Evolutionary conservation across 805 yeast genomes (phyloP), one percentile per base, ranked within the genome.

Genomic region (Saturnispora galanensis): DNA sequence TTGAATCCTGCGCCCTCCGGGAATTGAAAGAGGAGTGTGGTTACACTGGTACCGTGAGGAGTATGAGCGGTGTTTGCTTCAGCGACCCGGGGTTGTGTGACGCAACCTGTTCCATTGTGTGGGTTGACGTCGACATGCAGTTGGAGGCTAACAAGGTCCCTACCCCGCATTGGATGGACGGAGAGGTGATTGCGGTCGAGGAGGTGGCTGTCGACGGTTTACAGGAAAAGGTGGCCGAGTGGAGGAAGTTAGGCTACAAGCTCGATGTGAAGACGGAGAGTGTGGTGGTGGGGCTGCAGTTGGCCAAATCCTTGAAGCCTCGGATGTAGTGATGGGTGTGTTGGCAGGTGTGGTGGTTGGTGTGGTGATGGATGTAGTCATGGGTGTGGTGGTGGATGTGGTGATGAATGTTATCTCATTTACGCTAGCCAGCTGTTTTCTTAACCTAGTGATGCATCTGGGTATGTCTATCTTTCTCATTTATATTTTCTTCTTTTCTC

Each of bases 11-110:
- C 33, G 97, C 98, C 0, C 68, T 80, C 43, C 73, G 98, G 50
- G 98, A 90, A 61, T 65, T 90, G 51, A 73, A 74, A 40, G 98
- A 90, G 62, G 98, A 90, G 58, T 89, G 97, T 0, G 98, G 98
- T 0, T 89, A 84, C 59, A 67, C 80, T 38, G 97, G 97, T 7
- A 74, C 64, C 36, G 18, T 46, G 42, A 17, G 49, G 51, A 13
- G 56, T 58, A 16, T 57, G 56, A 13, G 50, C 52, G 38, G 56
- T 69, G 34, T 44, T 32, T 35, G 47, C 12, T 53, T 45, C 60
- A 72, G 74, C 52, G 82, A 76, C 57, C 81, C 82, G 2, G 81
- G 81, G 47, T 86, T 84, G 59, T 83, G 95, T 53, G 88, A 90
- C 61, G 90, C 97, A 15, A 89, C 84, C 56, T 69, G 86, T 67